A percentile compares a stretch with the other conserved stretches of the same genome.
Evolutionary conservation across 768 basidiomycete species (phyloP).

Genomic region (Naganishia vishniacii): DNA sequence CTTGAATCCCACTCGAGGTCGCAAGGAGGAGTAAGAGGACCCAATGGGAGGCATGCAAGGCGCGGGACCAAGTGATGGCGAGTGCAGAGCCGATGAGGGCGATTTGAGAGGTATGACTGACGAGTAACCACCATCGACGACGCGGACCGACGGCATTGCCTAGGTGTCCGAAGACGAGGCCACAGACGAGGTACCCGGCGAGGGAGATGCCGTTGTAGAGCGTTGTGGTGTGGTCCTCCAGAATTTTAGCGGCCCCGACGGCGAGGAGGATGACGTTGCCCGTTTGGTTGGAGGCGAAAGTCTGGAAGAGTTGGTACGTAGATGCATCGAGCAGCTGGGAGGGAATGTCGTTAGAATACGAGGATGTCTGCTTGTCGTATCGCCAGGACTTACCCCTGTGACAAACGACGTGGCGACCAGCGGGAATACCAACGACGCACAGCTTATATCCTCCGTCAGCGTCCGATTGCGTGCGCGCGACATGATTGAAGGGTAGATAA

Average conservation of each 20-base stretch:
- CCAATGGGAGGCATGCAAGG: slow-evolving; percentile 15
- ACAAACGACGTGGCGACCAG: slow-evolving; percentile 15
- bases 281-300: slow-evolving; percentile 24
- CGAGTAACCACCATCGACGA: slow-evolving; percentile 18
- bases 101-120: slow-evolving; percentile 4
- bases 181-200: slow-evolving; percentile 17
- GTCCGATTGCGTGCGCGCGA: background rate
- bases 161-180: slow-evolving; percentile 8
- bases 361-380: too few relatives aligned
- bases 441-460: background rate
- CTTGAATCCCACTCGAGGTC: slow-evolving; percentile 19
- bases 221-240: slow-evolving; percentile 19
- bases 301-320: slow-evolving; percentile 14
- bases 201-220: slow-evolving; percentile 21
- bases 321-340: slow-evolving; percentile 22
- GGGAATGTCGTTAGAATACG: too few relatives aligned
- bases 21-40: slow-evolving; percentile 19
- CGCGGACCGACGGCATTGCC: slow-evolving; percentile 12
- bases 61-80: slow-evolving; percentile 10
- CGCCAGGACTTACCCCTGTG: slow-evolving; percentile 13
- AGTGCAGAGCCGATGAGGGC: background rate
- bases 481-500: too few relatives aligned
- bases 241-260: slow-evolving; percentile 13
- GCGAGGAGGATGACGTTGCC: slow-evolving; percentile 27
- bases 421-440: background rate